Base-by-base conservation (phyloP, 2,329 filamentous ascomycete genomes). In the Aspergillus proliferans region DNA sequence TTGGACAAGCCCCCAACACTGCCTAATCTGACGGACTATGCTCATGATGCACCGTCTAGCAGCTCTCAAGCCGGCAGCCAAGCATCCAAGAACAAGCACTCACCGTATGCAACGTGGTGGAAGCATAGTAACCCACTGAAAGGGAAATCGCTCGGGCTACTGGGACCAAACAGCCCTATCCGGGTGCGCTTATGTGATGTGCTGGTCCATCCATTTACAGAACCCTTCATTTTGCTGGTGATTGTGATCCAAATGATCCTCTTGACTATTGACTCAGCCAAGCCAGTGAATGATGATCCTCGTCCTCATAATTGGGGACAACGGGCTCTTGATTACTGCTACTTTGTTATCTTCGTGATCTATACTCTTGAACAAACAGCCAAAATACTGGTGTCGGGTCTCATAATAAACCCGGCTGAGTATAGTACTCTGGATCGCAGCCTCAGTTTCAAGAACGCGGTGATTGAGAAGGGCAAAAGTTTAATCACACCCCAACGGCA, bases 351-450 rank as follows among this genome's bases (percentile, higher is more conserved):
- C 5, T 98, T 98, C 67, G 76, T 86, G 50, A 80, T 98, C 45
- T 98, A 97, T 66, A 95, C 91, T 0, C 62, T 94, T 19, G 94
- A 98, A 68, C 79, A 94, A 33, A 74, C 86, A 48, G 83, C 88
- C 52, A 86, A 91, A 48, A 85, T 91, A 39, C 85, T 98, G 52
- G 94, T 98, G 0, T 98, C 93, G 0, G 94, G 93, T 0, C 87
- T 98, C 59, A 77, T 98, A 28, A 76, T 95, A 56, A 98, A 98
- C 64, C 87, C 93, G 1, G 75, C 83, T 7, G 91, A 96, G 64
- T 96, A 96, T 68, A 95, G 88, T 68, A 94, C 90, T 4, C 87
- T 94, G 53, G 87, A 94, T 67, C 82, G 88, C 47, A 81, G 85
- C 55, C 77, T 85, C 28, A 88, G 90, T 9, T 71, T 95, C 7